phyloP scores from a whole-genome alignment of 2,329 filamentous ascomycete species.

The Annulohypoxylon truncatum region DNA sequence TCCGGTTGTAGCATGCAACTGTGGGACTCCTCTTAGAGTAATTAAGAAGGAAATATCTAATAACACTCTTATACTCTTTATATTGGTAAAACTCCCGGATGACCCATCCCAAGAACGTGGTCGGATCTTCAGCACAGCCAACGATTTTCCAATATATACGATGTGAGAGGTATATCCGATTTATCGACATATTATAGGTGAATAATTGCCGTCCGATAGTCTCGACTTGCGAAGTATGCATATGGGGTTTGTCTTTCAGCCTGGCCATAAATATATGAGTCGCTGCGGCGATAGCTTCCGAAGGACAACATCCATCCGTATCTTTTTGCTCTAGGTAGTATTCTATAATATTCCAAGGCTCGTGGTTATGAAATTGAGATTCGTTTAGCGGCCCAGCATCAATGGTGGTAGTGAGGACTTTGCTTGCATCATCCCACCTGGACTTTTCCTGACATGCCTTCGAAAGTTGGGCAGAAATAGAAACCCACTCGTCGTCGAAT shows the following conservation, averaged over 20 bases:
- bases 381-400: slow-evolving; percentile 48
- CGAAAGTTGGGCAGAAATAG: slow-evolving; percentile 49
- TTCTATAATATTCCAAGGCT: slow-evolving; percentile 52
- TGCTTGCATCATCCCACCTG: slow-evolving; percentile 49
- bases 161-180: slow-evolving; percentile 40
- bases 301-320: slow-evolving; percentile 9
- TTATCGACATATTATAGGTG: slow-evolving; percentile 43
- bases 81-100: slow-evolving; percentile 48
- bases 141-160: slow-evolving; percentile 51
- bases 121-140: slow-evolving; percentile 39
- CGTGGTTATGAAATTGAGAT: slow-evolving; percentile 51
- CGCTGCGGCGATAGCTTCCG: slow-evolving; percentile 40
- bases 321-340: slow-evolving; percentile 40
- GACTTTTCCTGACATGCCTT: slow-evolving; percentile 49
- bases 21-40: slow-evolving; percentile 47
- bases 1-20: slow-evolving; percentile 37
- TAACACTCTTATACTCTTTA: slow-evolving; percentile 48
- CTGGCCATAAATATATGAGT: slow-evolving; percentile 50
- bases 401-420: slow-evolving; percentile 48
- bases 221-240: slow-evolving; percentile 27
- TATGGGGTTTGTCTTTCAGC: slow-evolving; percentile 43
- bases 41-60: slow-evolving; percentile 52
- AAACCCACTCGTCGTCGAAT: slow-evolving; percentile 41
- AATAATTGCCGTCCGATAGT: slow-evolving; percentile 48
- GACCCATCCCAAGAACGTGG: slow-evolving; percentile 48